A percentile compares a stretch with the other conserved stretches of the same genome.
phyloP scores from a whole-genome alignment of 1,284 basidiomycete species.

The Leccinum variabile region DNA sequence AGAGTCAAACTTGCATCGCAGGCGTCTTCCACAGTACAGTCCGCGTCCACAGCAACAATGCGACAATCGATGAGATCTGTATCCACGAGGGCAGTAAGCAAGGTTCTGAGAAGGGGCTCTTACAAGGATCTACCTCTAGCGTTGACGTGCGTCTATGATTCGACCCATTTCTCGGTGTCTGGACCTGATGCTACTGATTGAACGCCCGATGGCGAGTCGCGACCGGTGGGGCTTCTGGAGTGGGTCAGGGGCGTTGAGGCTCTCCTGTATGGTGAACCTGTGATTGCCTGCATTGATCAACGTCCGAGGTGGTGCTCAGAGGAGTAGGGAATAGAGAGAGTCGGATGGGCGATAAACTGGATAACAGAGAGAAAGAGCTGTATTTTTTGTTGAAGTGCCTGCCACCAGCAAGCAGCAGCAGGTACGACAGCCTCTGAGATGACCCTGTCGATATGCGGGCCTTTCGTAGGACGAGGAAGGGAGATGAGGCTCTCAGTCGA shows the following conservation, averaged over 20 bases:
- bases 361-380: too few species aligned
- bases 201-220: slow-evolving; percentile 19
- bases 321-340: slow-evolving; percentile 5
- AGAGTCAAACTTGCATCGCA: slow-evolving; percentile 57
- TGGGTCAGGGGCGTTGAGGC: slow-evolving; percentile 20
- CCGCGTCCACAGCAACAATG: slow-evolving; percentile 61
- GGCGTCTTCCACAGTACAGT: slow-evolving; percentile 73
- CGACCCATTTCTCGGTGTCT: slow-evolving; percentile 58
- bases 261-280: slow-evolving; percentile 20
- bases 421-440: too few species aligned
- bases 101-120: neutral
- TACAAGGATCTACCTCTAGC: slow-evolving; percentile 48
- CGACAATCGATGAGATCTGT: slow-evolving; percentile 66
- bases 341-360: too few species aligned
- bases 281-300: slow-evolving; percentile 15
- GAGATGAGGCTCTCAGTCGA: too few species aligned
- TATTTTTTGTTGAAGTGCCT: too few species aligned
- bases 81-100: neutral
- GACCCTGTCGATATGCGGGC: too few species aligned
- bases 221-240: slow-evolving; percentile 17
- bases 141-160: slow-evolving; percentile 52
- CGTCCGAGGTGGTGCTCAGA: slow-evolving; percentile 1
- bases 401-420: too few species aligned
- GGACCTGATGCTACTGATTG: slow-evolving; percentile 27
- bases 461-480: too few species aligned